Base-by-base conservation (phyloP, 768 basidiomycete genomes). In the Auricularia cornea region DNA sequence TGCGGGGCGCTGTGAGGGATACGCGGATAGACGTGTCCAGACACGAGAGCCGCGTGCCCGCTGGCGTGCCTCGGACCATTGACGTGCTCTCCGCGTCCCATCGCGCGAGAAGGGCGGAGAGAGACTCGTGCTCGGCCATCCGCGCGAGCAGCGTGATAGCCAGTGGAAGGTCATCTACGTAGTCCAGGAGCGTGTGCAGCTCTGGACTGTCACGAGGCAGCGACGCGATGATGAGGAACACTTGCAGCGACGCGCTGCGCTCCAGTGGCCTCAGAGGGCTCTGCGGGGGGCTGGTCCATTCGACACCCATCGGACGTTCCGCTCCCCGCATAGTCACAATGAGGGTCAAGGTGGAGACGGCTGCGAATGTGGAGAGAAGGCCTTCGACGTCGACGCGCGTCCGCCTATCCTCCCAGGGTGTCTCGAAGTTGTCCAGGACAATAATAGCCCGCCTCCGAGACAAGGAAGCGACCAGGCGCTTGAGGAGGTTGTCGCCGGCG, bases 341-440 rank as follows among this genome's bases (percentile, higher is more conserved):
- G 32, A 78, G 63, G 3, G 72, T 68, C 3, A 78, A 62, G 60
- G 72, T 67, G 2, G 69, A 62, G 5, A 77, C 54, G 6, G 57
- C 60, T 3, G 68, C 67, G 11, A 77, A 63, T 23, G 62, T 62
- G 32, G 64, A 32, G n/a, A 77, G 65, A 14, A 75, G 62, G 32
- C 66, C 62, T 31, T 70, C 66, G 35, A 77, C 68, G 28, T 68
- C 63, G 14, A 60, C 64, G 60, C 66, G 71, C n/a, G 62, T 64
- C 2, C 63, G 66, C 8, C 57, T 60, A 51, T 67, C 66, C 62
- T 75, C 69, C 77, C 76, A 77, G 3, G 74, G 70, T 10, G 77
- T 76, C 68, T 79, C 78, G 57, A 79, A 77, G 61, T 79, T 76
- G 61, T 79, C 77, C 10, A 79, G 67, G 23, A 78, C 63, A 26